A percentile compares a stretch with the other conserved stretches of the same genome.
These are phyloP conservation scores for Pugionium dolabratum DNA, from an alignment of 345 rosid species.

Conservation along the genomic window DNA sequence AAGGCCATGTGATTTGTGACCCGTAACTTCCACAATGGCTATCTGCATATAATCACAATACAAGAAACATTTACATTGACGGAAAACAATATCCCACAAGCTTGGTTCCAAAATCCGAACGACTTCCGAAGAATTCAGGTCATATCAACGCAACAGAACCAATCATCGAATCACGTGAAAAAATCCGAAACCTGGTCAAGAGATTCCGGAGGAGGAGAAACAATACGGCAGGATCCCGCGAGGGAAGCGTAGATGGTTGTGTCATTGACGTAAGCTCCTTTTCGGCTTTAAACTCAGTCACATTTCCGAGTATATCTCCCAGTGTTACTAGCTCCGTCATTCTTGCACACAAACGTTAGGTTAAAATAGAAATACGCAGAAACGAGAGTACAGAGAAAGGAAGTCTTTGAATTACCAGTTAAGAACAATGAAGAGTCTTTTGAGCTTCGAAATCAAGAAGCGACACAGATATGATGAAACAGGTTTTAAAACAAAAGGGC, in stretches of 20 bases:
- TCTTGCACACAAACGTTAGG: no score
- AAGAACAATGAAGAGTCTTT: no score
- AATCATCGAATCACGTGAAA: no score
- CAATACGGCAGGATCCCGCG: conserved; percentile 58
- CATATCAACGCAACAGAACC: background rate
- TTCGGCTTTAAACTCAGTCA: conserved; percentile 64
- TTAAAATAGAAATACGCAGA: no score
- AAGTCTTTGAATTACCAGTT: no score
- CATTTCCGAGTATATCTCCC: conserved; percentile 72
- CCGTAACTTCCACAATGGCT: conserved; percentile 72
- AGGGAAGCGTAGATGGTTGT: conserved; percentile 78
- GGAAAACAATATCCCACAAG: background rate
- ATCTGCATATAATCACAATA: conserved; percentile 45
- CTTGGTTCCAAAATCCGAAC: background rate
- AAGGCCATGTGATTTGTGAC: conserved; percentile 81
- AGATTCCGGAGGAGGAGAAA: conserved; percentile 54
- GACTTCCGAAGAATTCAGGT: no score
- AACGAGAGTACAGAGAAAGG: no score
- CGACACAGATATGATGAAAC: no score
- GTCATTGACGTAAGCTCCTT: conserved; percentile 69
- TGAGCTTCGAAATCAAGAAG: no score
- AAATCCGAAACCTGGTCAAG: conserved; percentile 59
- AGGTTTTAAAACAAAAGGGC: no score
- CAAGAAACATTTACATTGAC: conserved; percentile 1
- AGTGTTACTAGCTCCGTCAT: conserved; percentile 66